Conservation (phyloP, 306 rosid species). For the Begonia fuchsioides region DNA sequence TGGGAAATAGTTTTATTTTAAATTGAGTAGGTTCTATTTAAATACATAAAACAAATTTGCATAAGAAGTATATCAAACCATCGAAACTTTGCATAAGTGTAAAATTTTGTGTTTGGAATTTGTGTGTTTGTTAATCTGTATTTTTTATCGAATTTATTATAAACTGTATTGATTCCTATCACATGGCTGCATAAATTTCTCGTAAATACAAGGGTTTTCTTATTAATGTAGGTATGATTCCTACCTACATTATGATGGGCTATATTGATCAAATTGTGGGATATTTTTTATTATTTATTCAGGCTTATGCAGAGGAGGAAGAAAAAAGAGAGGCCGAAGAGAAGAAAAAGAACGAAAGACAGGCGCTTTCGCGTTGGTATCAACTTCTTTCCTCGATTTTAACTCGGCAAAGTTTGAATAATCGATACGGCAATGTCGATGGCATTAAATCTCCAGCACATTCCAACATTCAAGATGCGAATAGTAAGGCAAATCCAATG, state of each 20-base stretch:
- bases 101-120: no score
- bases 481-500: constrained; percentile 15
- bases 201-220: neutral
- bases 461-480: constrained; percentile 10
- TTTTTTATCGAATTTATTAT: no score
- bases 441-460: constrained; percentile 14
- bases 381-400: constrained; percentile 80
- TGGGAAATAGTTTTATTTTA: no score
- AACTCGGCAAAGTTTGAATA: constrained; percentile 70
- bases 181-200: neutral
- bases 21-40: no score
- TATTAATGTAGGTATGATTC: neutral
- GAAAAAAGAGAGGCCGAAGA: constrained; percentile 58
- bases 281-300: constrained; percentile 7
- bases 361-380: constrained; percentile 73
- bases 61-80: no score
- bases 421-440: constrained; percentile 35
- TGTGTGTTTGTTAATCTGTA: no score
- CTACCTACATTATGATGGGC: no score
- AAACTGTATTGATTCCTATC: no score
- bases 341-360: constrained; percentile 50
- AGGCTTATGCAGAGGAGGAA: constrained; percentile 74
- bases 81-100: no score
- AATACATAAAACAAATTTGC: no score
- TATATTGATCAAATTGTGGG: neutral